These are phyloP conservation scores for Diutina mesorugosa DNA, from an alignment of 1,139 yeast species.

Conservation along the genomic window DNA sequence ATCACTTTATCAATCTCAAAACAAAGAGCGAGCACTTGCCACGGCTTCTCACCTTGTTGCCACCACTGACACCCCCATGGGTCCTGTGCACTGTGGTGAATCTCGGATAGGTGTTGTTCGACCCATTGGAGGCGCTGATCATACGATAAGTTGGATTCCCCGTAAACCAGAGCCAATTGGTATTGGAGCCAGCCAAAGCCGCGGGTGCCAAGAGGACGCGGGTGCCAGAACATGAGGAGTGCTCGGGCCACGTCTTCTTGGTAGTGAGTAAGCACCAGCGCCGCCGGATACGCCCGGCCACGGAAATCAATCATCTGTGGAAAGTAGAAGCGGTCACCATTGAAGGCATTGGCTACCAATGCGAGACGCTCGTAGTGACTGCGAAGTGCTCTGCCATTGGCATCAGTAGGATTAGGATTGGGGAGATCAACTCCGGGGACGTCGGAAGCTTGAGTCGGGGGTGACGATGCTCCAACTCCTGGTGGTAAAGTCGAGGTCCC, in stretches of 20 bases:
- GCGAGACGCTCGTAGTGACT: conserved; percentile 12
- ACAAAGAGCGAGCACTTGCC: conserved; percentile 27
- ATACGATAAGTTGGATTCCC: conserved; percentile 15
- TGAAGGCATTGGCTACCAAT: conserved; percentile 16
- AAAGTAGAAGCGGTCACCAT: conserved; percentile 26
- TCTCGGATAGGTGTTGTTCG: conserved; percentile 11
- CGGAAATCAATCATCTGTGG: conserved; percentile 31
- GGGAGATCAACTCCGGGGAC: neutral
- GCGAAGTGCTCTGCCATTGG: conserved; percentile 7
- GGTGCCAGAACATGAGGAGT: conserved; percentile 26
- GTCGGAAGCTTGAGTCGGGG: conserved; percentile 4
- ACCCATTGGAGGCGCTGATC: conserved; percentile 17
- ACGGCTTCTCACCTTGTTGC: conserved; percentile 27
- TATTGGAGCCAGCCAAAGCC: conserved; percentile 30
- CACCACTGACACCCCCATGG: conserved; percentile 24
- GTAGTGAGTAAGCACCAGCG: conserved; percentile 23
- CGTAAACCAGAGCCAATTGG: conserved; percentile 26
- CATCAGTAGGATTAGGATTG: neutral
- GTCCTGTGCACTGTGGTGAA: conserved; percentile 16
- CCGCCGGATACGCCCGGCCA: conserved; percentile 30
- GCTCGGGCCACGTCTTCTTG: conserved; percentile 24
- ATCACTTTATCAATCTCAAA: conserved; percentile 15
- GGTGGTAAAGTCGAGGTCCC: conserved; percentile 3
- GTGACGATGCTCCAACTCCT: conserved; percentile 11
- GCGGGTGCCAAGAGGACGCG: conserved; percentile 19